A percentile compares a stretch with the other conserved stretches of the same genome.
Conservation (phyloP, 805 yeast genomes). For the Vanderwaltozyma verrucispora region DNA sequence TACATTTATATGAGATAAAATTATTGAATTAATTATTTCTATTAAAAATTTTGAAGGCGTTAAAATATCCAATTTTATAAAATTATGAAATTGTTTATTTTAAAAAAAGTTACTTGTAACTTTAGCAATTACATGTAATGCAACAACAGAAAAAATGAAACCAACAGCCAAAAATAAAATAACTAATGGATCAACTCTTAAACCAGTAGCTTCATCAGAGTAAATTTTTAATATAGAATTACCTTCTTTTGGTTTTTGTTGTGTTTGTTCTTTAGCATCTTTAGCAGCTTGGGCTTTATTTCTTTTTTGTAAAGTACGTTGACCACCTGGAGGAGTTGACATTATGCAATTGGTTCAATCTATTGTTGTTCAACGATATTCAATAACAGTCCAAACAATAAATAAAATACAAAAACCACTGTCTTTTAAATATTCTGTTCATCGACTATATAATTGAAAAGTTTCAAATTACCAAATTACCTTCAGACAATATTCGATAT, state of each 20-base stretch:
- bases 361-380: too few relatives aligned
- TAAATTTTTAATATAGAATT: constrained; percentile 88
- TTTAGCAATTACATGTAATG: constrained; percentile 85
- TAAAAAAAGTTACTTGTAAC: constrained; percentile 61
- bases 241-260: constrained; percentile 90
- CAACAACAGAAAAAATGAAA: constrained; percentile 86
- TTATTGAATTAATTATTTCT: neutral
- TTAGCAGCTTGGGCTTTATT: constrained; percentile 53
- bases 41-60: too few relatives aligned
- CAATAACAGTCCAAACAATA: too few relatives aligned
- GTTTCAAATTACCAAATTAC: too few relatives aligned
- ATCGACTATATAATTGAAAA: too few relatives aligned
- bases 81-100: too few relatives aligned
- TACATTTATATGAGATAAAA: neutral
- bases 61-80: too few relatives aligned
- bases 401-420: too few relatives aligned
- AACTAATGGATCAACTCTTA: constrained; percentile 89
- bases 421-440: too few relatives aligned
- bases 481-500: too few relatives aligned
- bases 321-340: constrained; percentile 49
- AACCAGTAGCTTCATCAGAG: constrained; percentile 90
- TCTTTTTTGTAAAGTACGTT: constrained; percentile 71
- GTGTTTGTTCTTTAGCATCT: constrained; percentile 41
- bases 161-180: constrained; percentile 91
- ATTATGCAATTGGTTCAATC: neutral